Evolutionary conservation across 2,329 filamentous ascomycete genomes (phyloP).

Genomic region (Botrytis medusae): DNA sequence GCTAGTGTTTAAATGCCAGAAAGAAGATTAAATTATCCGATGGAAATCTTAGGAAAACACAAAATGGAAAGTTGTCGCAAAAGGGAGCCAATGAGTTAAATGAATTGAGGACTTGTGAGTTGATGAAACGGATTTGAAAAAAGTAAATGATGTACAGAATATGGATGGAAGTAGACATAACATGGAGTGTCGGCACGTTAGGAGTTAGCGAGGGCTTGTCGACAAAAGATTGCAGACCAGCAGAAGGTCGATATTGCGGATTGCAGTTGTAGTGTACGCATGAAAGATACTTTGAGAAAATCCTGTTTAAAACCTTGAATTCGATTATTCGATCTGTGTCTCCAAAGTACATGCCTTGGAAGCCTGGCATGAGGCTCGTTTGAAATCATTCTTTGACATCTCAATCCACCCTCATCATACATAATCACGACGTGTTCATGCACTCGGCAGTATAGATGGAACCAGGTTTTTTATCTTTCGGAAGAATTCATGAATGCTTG

Average conservation of each 20-base stretch:
- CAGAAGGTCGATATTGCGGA: background rate
- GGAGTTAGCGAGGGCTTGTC: background rate
- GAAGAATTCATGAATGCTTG: conserved; percentile 21
- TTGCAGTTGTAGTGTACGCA: background rate
- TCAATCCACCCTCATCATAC: conserved; percentile 13
- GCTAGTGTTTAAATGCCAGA: background rate
- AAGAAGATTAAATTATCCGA: background rate
- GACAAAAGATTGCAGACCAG: background rate
- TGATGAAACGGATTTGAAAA: background rate
- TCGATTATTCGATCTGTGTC: background rate
- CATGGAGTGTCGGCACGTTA: background rate
- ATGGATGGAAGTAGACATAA: background rate
- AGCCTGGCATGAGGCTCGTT: background rate
- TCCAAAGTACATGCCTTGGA: too few species aligned
- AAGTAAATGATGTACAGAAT: background rate
- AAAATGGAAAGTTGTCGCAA: background rate
- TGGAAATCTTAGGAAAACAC: background rate
- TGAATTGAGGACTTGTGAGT: background rate
- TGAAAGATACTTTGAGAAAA: background rate
- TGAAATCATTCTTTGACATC: background rate
- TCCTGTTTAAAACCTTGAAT: background rate
- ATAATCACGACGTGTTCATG: conserved; percentile 17
- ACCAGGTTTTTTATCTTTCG: conserved; percentile 7
- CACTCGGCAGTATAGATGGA: conserved; percentile 4
- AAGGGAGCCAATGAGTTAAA: background rate